These are phyloP conservation scores for Pseudocercospora ulei DNA, from an alignment of 2,329 filamentous ascomycete species.

Conservation along the genomic window DNA sequence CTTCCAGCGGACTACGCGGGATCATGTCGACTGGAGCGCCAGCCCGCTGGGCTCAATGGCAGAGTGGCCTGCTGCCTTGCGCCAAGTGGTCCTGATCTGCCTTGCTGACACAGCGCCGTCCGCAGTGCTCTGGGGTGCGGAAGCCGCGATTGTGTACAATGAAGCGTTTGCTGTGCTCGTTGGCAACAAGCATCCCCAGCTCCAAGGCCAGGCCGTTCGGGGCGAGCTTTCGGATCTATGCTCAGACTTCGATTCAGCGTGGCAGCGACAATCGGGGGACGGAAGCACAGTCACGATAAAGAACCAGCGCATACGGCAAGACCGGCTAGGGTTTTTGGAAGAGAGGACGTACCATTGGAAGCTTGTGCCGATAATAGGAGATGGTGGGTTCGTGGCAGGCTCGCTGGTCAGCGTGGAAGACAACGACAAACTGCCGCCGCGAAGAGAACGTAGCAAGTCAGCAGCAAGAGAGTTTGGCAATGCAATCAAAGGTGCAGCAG, in stretches of 20 bases:
- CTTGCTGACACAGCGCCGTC: constrained; percentile 17
- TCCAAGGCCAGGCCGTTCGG: constrained; percentile 17
- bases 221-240: constrained; percentile 15
- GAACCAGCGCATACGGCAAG: constrained; percentile 18
- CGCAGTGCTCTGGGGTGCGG: constrained; percentile 14
- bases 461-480: constrained; percentile 17
- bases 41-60: constrained; percentile 18
- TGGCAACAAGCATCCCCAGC: constrained; percentile 14
- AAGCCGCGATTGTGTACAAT: constrained; percentile 22
- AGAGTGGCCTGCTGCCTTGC: constrained; percentile 16
- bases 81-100: constrained; percentile 16
- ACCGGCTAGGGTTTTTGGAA: constrained; percentile 21
- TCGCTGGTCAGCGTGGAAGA: constrained; percentile 19
- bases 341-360: constrained; percentile 20
- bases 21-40: constrained; percentile 20
- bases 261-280: constrained; percentile 11
- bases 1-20: constrained; percentile 17
- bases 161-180: constrained; percentile 20
- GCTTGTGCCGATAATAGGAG: constrained; percentile 19
- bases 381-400: constrained; percentile 16
- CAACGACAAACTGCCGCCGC: constrained; percentile 16
- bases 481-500: constrained; percentile 14
- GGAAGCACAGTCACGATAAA: constrained; percentile 12
- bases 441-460: constrained; percentile 18
- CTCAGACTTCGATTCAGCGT: constrained; percentile 13